Base-by-base conservation (phyloP, 768 basidiomycete species). In the Gymnopilus junonius region DNA sequence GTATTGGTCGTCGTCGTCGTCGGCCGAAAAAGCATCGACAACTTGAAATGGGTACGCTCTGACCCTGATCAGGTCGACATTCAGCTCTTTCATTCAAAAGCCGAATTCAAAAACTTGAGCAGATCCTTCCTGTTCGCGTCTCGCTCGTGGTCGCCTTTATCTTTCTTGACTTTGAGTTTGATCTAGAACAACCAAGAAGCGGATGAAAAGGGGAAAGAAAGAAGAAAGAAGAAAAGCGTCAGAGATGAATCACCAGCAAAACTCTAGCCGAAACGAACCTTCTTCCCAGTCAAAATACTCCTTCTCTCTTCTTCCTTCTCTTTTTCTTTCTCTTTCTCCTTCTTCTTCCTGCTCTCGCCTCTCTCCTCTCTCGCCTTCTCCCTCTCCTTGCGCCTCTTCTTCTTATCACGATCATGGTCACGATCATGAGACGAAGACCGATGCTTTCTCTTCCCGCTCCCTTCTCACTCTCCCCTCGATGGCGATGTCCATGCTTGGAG, bases 101-200 rank as follows among this genome's bases (percentile, higher is more conserved):
- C 80, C 29, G 85, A 82, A 66, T 88, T 88, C 63, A 88, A 67
- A 66, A 88, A 88, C 59, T 80, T 76, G 15, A 88, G 67, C 59
- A 87, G 69, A 66, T 84, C 80, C 72, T 80, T 68, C 40, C 87
- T 77, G 59, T 88, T 87, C 20, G 79, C 81, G 62, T 88, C 87
- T 65, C 85, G 75, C 68, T 85, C 85, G 40, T 82, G 72, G 63
- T 88, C 87, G 20, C 74, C 81, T 42, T 82, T 82, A 56, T 85
- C 85, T 68, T 85, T 86, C 76, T 84, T 85, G 12, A 88, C 83
- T 71, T 86, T 88, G 42, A 88, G 71, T 70, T 88, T 88, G 51
- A 88, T 88, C 87, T 88, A 35, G 55, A 48, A 45, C 39, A 65
- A 35, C 54, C 17, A 25, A 39, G 20, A 55, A n/a, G 6, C 32